Evolutionary conservation across 2,329 filamentous ascomycete genomes (phyloP).

Genomic region (Fusarium buxicola): DNA sequence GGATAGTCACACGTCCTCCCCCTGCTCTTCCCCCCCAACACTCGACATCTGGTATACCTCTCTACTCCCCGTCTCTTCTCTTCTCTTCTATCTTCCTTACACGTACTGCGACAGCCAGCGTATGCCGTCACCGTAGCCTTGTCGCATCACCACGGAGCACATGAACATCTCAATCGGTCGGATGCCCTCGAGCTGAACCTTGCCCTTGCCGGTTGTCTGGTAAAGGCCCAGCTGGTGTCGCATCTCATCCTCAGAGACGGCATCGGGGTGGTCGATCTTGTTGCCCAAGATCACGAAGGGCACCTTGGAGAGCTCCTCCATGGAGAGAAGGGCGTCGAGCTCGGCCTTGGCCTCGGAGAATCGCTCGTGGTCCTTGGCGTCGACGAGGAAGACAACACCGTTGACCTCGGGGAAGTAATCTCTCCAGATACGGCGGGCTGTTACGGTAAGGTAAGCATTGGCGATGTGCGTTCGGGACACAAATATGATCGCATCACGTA

Average conservation of each 20-base stretch:
- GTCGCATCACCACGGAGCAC: conserved; percentile 98
- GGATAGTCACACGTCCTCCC: conserved; percentile 40
- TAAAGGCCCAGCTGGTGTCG: conserved; percentile 92
- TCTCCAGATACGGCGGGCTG: conserved; percentile 93
- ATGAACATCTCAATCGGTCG: conserved; percentile 97
- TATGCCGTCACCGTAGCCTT: conserved; percentile 93
- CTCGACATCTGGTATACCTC: conserved; percentile 38
- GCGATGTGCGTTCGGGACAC: background rate
- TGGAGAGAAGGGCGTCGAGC: conserved; percentile 92
- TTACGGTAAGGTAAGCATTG: conserved; percentile 8
- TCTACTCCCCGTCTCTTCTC: conserved; percentile 19
- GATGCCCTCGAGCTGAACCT: conserved; percentile 91
- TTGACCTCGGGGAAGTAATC: conserved; percentile 97
- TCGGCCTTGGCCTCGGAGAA: conserved; percentile 95
- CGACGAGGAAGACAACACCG: conserved; percentile 97
- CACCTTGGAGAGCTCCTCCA: conserved; percentile 97
- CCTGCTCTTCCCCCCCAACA: conserved; percentile 28
- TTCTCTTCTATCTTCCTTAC: conserved; percentile 58
- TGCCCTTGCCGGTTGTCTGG: conserved; percentile 96
- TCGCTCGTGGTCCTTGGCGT: conserved; percentile 96
- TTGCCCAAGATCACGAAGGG: conserved; percentile 97
- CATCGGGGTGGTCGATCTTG: conserved; percentile 99
- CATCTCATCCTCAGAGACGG: conserved; percentile 94
- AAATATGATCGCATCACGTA: conserved; percentile 50
- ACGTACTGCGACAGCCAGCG: conserved; percentile 95